Conservation (phyloP, 169 alveolate genomes). For the Plasmodium inui region DNA sequence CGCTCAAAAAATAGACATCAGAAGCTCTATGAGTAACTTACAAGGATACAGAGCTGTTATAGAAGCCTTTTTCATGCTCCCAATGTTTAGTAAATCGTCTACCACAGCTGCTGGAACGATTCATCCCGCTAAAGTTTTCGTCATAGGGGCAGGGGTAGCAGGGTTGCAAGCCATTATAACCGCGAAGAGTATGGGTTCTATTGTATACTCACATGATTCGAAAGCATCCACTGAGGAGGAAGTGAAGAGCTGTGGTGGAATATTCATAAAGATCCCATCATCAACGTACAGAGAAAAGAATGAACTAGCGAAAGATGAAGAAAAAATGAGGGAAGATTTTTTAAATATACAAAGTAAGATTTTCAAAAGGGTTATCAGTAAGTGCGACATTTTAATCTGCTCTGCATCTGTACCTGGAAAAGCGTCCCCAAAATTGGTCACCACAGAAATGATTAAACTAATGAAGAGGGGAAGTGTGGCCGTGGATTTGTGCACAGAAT, state of each 20-base stretch:
- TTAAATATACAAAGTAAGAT: constrained; percentile 84
- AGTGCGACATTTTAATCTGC: constrained; percentile 92
- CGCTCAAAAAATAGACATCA: constrained; percentile 94
- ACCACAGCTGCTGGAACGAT: constrained; percentile 95
- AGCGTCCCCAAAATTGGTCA: constrained; percentile 91
- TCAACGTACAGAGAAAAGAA: constrained; percentile 84
- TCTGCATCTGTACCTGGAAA: constrained; percentile 95
- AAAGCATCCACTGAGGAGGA: constrained; percentile 88
- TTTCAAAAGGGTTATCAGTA: constrained; percentile 86
- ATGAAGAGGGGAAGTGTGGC: constrained; percentile 92
- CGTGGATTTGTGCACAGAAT: constrained; percentile 93
- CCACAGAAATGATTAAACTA: constrained; percentile 86
- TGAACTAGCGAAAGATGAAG: constrained; percentile 45
- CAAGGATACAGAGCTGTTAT: constrained; percentile 96
- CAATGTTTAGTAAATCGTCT: constrained; percentile 90
- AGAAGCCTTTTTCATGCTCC: constrained; percentile 92
- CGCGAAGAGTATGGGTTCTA: constrained; percentile 91
- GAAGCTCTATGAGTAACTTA: constrained; percentile 92
- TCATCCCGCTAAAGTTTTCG: constrained; percentile 94
- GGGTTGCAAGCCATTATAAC: constrained; percentile 97
- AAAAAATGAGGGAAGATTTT: constrained; percentile 73
- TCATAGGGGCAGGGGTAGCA: constrained; percentile 97
- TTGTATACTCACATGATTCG: constrained; percentile 90
- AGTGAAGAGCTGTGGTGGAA: constrained; percentile 87
- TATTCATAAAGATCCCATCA: constrained; percentile 86